Evolutionary conservation across 306 rosid genomes (phyloP).

Genomic region (Sphenostylis stenocarpa): DNA sequence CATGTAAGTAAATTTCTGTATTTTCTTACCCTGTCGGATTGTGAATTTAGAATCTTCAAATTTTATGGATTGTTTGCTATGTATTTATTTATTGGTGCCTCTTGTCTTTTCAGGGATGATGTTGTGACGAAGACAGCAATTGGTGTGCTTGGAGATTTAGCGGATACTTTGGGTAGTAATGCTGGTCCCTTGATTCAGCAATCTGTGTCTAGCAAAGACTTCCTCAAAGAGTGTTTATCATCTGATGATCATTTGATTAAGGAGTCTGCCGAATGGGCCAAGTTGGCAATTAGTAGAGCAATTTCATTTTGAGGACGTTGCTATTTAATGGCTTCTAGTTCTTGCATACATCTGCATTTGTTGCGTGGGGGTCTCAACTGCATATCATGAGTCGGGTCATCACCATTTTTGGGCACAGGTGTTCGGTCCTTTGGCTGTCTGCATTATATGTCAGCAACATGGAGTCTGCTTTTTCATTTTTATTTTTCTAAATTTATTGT

Average conservation of each 20-base stretch:
- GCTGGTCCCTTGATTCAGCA: constrained; percentile 81
- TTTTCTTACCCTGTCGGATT: not conserved
- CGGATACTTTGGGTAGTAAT: constrained; percentile 76
- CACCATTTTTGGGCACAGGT: constrained; percentile 70
- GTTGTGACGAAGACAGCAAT: constrained; percentile 81
- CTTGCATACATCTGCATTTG: constrained; percentile 84
- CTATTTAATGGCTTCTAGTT: constrained; percentile 42
- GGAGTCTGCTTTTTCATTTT: constrained; percentile 46
- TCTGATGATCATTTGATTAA: constrained; percentile 77
- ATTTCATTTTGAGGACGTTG: constrained; percentile 63
- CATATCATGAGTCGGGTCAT: constrained; percentile 84
- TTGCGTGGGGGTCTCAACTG: constrained; percentile 73
- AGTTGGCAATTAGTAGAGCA: constrained; percentile 81
- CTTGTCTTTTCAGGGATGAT: constrained; percentile 70
- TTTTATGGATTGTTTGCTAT: not conserved
- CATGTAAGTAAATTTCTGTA: constrained; percentile 58
- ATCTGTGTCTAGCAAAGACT: constrained; percentile 84
- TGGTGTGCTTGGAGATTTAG: constrained; percentile 91
- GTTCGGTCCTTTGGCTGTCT: constrained; percentile 47
- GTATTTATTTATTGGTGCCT: not conserved
- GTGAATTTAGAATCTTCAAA: not conserved
- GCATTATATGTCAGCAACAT: constrained; percentile 54
- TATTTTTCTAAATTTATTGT: constrained; percentile 37
- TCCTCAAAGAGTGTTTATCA: constrained; percentile 77
- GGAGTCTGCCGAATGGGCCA: constrained; percentile 97